Conservation (phyloP, 768 basidiomycete species). For the Psilocybe tampanensis region DNA sequence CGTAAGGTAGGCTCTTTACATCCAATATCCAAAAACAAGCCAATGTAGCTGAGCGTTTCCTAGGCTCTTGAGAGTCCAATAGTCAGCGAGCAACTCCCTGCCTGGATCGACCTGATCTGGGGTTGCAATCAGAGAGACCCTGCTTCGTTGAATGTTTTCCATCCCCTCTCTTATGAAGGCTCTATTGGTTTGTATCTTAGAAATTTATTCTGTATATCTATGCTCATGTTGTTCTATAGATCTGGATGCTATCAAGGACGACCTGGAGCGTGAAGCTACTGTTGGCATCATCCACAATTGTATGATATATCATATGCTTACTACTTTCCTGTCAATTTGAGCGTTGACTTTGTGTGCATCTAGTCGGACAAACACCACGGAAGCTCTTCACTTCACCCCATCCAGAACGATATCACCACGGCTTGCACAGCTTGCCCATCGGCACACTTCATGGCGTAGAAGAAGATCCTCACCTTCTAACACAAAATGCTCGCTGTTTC, state of each 20-base stretch:
- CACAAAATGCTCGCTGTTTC: slow-evolving; percentile 55
- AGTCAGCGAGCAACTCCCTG: slow-evolving; percentile 81
- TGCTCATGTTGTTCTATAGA: slow-evolving; percentile 43
- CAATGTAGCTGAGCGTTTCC: background rate
- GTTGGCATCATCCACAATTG: slow-evolving; percentile 97
- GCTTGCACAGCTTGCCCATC: slow-evolving; percentile 71
- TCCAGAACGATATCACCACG: slow-evolving; percentile 73
- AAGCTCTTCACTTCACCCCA: slow-evolving; percentile 82
- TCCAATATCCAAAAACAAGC: background rate
- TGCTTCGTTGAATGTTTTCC: slow-evolving; percentile 81
- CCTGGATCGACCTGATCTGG: slow-evolving; percentile 97
- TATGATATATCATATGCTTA: slow-evolving; percentile 31
- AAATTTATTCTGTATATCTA: background rate
- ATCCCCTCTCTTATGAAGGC: slow-evolving; percentile 92
- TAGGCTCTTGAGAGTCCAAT: slow-evolving; percentile 88
- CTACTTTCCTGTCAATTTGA: background rate
- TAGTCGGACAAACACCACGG: slow-evolving; percentile 90
- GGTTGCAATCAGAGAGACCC: slow-evolving; percentile 83
- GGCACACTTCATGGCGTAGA: slow-evolving; percentile 76
- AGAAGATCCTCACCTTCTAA: slow-evolving; percentile 76
- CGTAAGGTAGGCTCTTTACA: slow-evolving; percentile 53
- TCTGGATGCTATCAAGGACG: slow-evolving; percentile 83
- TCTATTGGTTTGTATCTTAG: slow-evolving; percentile 60
- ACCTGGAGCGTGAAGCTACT: slow-evolving; percentile 87
- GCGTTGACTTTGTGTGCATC: slow-evolving; percentile 1